A percentile compares a stretch with the other conserved stretches of the same genome.
These are phyloP conservation scores for Phytophthora nicotianae DNA, from an alignment of 352 stramenopile genomes.

Conservation along the genomic window DNA sequence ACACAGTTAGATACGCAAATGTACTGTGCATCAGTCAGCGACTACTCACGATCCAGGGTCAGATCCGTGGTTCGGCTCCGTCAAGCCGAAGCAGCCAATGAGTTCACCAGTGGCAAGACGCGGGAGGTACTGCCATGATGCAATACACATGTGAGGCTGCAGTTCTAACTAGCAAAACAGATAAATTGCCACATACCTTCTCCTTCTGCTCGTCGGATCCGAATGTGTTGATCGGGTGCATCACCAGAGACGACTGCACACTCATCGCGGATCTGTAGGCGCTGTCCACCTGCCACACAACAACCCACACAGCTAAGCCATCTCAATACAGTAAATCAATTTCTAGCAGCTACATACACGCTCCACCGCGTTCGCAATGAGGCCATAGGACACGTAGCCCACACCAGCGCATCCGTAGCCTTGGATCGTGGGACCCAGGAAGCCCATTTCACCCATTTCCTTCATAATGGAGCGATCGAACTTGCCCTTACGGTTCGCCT, in stretches of 20 bases:
- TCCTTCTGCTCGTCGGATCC: conserved; percentile 96
- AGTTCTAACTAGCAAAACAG: neutral
- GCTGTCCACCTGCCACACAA: conserved; percentile 87
- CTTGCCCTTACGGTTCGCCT: conserved; percentile 94
- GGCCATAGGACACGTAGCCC: conserved; percentile 96
- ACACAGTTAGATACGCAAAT: neutral
- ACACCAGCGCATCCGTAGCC: conserved; percentile 95
- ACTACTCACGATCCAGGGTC: conserved; percentile 90
- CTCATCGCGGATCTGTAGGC: conserved; percentile 97
- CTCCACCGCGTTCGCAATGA: conserved; percentile 97
- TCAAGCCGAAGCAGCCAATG: conserved; percentile 98
- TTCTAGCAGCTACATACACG: conserved; percentile 18
- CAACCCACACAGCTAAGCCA: neutral
- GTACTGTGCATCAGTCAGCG: neutral
- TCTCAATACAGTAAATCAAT: neutral
- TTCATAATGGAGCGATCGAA: conserved; percentile 96
- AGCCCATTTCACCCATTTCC: conserved; percentile 94
- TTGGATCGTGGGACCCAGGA: conserved; percentile 94
- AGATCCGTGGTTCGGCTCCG: conserved; percentile 97
- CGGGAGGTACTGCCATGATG: conserved; percentile 88
- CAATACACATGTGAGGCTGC: neutral
- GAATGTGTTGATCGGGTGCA: conserved; percentile 98
- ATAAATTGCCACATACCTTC: conserved; percentile 54
- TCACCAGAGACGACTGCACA: conserved; percentile 97
- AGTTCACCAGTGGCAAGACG: conserved; percentile 94